A percentile compares a stretch with the other conserved stretches of the same genome.
These are phyloP conservation scores for Chaetoceros muelleri DNA, from an alignment of 108 stramenopile species.

Conservation along the genomic window DNA sequence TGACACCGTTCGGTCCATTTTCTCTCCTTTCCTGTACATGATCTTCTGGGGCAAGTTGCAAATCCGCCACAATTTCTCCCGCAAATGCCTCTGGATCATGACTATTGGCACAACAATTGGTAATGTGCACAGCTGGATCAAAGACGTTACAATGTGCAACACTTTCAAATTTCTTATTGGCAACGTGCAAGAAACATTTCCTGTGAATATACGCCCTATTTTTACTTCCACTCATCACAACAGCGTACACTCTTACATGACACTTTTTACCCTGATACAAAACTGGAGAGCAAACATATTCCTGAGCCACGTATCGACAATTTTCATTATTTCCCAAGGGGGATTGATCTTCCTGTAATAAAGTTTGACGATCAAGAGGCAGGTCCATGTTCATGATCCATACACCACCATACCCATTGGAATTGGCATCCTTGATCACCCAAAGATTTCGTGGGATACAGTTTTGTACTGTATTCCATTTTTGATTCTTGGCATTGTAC, in stretches of 20 bases:
- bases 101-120: slow-evolving; percentile 83
- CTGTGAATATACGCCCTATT: slow-evolving; percentile 66
- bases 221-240: slow-evolving; percentile 51
- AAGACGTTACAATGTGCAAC: slow-evolving; percentile 13
- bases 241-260: slow-evolving; percentile 73
- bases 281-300: slow-evolving; percentile 71
- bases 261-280: slow-evolving; percentile 55
- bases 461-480: not conserved
- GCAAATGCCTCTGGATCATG: slow-evolving; percentile 60
- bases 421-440: slow-evolving; percentile 73
- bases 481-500: not conserved
- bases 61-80: slow-evolving; percentile 75
- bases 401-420: slow-evolving; percentile 78
- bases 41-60: slow-evolving; percentile 18
- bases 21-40: slow-evolving; percentile 1
- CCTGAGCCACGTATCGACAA: slow-evolving; percentile 63
- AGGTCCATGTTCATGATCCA: slow-evolving; percentile 54
- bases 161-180: slow-evolving; percentile 52
- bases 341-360: slow-evolving; percentile 3
- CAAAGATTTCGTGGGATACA: slow-evolving; percentile 36
- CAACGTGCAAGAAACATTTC: slow-evolving; percentile 72
- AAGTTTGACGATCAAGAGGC: slow-evolving; percentile 32
- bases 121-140: slow-evolving; percentile 55
- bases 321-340: slow-evolving; percentile 31
- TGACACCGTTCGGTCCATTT: slow-evolving; percentile 10